Evolutionary conservation across 495 filamentous ascomycete genomes (phyloP).

Genomic region (Usnea hakonensis): DNA sequence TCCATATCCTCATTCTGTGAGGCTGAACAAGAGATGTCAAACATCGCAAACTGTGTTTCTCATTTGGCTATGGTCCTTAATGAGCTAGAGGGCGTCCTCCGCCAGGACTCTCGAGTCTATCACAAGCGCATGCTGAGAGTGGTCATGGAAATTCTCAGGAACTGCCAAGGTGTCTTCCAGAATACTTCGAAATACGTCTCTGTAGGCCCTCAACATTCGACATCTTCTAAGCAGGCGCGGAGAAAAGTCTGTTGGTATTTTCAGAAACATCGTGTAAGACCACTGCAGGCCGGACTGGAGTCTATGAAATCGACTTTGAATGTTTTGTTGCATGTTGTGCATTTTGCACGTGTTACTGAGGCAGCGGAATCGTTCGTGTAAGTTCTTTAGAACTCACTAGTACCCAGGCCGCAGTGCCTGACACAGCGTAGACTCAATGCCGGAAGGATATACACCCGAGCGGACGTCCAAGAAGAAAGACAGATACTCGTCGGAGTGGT

Average conservation of each 20-base stretch:
- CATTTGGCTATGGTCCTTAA: not conserved
- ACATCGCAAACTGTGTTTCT: not conserved
- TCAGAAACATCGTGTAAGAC: not conserved
- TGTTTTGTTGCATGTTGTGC: not conserved
- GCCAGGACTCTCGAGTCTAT: not conserved
- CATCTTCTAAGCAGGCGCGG: not conserved
- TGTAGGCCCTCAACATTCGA: not conserved
- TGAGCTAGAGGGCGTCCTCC: not conserved
- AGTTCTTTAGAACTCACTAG: not conserved
- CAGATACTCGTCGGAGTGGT: not conserved
- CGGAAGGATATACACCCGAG: not conserved
- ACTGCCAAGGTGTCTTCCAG: not conserved
- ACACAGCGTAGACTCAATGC: not conserved
- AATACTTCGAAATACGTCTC: not conserved
- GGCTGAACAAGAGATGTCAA: not conserved
- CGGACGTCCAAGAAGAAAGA: not conserved
- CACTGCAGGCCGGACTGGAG: not conserved
- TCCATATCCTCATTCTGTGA: not conserved
- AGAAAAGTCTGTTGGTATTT: not conserved
- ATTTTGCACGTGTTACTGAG: not conserved
- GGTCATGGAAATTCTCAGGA: not conserved
- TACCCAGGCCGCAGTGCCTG: not conserved
- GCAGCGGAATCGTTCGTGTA: not conserved
- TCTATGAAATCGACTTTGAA: constrained; percentile 3
- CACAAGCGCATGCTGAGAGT: not conserved